phyloP scores from a whole-genome alignment of 2,329 filamentous ascomycete genomes.

The Pseudovirgaria hyperparasitica region DNA sequence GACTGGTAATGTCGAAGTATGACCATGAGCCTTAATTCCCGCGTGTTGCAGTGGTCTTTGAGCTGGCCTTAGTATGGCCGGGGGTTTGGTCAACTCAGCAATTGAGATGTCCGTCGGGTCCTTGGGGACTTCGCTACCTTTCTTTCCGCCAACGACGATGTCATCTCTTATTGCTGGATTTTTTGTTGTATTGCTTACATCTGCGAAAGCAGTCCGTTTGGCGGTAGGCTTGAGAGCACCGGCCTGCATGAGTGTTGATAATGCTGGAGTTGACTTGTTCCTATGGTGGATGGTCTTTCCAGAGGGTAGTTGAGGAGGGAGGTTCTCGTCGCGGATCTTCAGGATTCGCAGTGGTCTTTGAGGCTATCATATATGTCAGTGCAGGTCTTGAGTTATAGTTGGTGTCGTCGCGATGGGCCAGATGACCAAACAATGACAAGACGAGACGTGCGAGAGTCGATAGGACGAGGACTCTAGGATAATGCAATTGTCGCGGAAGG shows the following conservation, averaged over 20 bases:
- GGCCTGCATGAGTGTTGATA: conserved; percentile 41
- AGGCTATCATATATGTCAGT: conserved; percentile 40
- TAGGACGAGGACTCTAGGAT: too few relatives aligned
- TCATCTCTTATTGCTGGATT: conserved; percentile 41
- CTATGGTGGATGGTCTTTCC: conserved; percentile 54
- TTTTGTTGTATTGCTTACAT: conserved; percentile 59
- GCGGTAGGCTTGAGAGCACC: conserved; percentile 48
- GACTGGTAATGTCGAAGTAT: too few relatives aligned
- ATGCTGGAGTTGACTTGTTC: conserved; percentile 63
- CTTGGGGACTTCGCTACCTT: conserved; percentile 28
- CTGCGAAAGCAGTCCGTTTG: conserved; percentile 70
- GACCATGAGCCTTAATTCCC: conserved; percentile 11
- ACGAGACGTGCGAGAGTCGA: too few relatives aligned
- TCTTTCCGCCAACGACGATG: conserved; percentile 33
- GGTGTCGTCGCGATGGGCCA: conserved; percentile 2
- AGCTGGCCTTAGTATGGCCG: conserved; percentile 43
- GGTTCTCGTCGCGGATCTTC: conserved; percentile 61
- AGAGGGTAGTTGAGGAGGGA: conserved; percentile 26
- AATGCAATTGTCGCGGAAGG: background rate
- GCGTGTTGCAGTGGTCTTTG: conserved; percentile 40
- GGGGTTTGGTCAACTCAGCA: conserved; percentile 30
- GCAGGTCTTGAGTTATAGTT: conserved; percentile 1
- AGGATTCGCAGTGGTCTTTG: conserved; percentile 50
- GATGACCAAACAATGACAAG: too few relatives aligned
- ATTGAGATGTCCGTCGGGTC: conserved; percentile 14